Percentiles rank a stretch among this genome's conserved stretches.
Evolutionary conservation across 768 basidiomycete species (phyloP).

Genomic region (Auriscalpium microsporum): DNA sequence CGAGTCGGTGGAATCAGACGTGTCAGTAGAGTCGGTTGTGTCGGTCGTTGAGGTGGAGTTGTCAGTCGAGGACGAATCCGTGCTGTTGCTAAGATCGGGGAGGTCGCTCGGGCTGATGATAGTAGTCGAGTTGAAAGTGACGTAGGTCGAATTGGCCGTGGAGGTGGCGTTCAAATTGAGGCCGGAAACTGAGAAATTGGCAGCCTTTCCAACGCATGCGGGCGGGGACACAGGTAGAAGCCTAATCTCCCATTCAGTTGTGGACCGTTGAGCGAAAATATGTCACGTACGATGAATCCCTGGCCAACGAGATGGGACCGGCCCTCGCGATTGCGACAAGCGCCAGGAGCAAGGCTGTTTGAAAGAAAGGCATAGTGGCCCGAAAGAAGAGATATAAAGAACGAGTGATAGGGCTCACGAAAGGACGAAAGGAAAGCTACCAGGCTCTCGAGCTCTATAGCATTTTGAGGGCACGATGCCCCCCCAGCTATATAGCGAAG

Average conservation of each 20-base stretch:
- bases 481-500: not conserved
- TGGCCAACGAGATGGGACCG: slow-evolving; percentile 3
- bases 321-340: not conserved
- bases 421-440: slow-evolving; percentile 4
- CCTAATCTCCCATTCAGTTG: not conserved
- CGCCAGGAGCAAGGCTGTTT: slow-evolving; percentile 2
- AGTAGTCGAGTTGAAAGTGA: slow-evolving; percentile 4
- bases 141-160: not conserved
- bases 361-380: slow-evolving; percentile 1
- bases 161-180: not conserved
- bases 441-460: slow-evolving; percentile 9
- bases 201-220: slow-evolving; percentile 1
- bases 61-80: not conserved
- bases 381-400: not conserved
- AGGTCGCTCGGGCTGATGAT: not conserved
- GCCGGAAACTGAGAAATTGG: not conserved
- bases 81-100: not conserved
- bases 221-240: slow-evolving; percentile 6
- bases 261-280: not conserved
- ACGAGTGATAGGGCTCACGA: not conserved
- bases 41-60: not conserved
- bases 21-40: not conserved
- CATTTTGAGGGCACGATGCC: not conserved
- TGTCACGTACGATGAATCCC: slow-evolving; percentile 6
- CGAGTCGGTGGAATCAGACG: not conserved